Percentiles rank a stretch among this genome's conserved stretches.
Evolutionary conservation across 73 alveolate genomes (phyloP).

Genomic region (Uronychia setigera): DNA sequence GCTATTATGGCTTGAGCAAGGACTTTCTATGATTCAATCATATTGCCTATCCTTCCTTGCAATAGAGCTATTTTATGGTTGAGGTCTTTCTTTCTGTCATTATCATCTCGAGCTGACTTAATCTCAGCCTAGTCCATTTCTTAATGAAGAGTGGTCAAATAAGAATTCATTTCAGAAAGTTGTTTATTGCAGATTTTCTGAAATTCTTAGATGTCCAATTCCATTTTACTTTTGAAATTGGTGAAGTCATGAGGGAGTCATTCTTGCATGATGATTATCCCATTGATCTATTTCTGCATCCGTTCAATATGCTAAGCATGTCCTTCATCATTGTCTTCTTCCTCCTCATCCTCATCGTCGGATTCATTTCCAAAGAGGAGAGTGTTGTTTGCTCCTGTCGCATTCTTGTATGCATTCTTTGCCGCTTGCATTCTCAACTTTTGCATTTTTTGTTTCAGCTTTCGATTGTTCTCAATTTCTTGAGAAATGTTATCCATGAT

Average conservation of each 20-base stretch:
- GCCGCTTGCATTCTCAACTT: neutral
- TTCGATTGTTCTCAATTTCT: neutral
- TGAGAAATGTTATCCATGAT: neutral
- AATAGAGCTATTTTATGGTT: neutral
- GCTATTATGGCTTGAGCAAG: neutral
- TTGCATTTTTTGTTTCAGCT: neutral
- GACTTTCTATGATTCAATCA: neutral
- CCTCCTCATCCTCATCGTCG: conserved; percentile 25
- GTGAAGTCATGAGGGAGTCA: conserved; percentile 12
- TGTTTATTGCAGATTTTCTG: neutral
- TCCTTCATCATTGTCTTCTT: conserved; percentile 8
- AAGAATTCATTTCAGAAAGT: neutral
- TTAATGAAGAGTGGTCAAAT: neutral
- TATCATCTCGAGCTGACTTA: neutral
- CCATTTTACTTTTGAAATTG: conserved; percentile 14
- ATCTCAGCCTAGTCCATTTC: neutral
- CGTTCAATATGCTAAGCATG: conserved; percentile 1
- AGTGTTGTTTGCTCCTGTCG: neutral
- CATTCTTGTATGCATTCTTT: neutral
- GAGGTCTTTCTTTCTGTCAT: neutral
- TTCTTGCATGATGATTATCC: neutral
- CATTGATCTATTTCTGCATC: neutral
- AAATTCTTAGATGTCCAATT: neutral
- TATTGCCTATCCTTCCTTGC: neutral
- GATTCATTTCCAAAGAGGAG: neutral